Conservation (phyloP, 345 rosid genomes). For the Kernera saxatilis region DNA sequence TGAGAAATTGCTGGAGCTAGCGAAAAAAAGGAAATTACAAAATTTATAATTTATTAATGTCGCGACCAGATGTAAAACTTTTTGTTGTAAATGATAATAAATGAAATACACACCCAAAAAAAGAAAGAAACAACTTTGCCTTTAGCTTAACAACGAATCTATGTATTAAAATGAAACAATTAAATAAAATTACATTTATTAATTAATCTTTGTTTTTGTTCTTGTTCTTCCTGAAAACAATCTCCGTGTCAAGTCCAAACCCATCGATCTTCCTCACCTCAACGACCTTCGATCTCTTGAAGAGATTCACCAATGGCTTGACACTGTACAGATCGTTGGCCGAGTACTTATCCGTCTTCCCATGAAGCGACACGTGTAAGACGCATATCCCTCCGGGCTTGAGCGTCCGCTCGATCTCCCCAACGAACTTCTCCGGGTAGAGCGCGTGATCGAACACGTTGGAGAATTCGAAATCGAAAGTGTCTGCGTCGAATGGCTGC, state of each 20-base stretch:
- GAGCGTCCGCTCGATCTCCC: constrained; percentile 88
- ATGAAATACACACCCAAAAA: neutral
- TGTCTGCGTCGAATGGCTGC: constrained; percentile 64
- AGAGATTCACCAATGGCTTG: constrained; percentile 53
- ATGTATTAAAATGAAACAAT: neutral
- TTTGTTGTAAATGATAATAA: neutral
- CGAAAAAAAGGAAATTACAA: too few relatives aligned
- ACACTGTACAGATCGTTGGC: constrained; percentile 75
- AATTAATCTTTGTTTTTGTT: neutral
- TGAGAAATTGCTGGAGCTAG: too few relatives aligned
- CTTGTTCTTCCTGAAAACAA: constrained; percentile 61
- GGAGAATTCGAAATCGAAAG: constrained; percentile 85
- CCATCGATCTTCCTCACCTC: constrained; percentile 70
- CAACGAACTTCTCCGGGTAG: constrained; percentile 68
- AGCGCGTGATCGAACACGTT: constrained; percentile 98
- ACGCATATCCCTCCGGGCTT: constrained; percentile 70
- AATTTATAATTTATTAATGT: neutral
- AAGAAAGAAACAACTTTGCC: neutral
- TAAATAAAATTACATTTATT: neutral
- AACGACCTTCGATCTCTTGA: constrained; percentile 53
- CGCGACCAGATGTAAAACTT: neutral
- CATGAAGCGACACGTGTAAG: constrained; percentile 62
- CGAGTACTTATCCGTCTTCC: constrained; percentile 75
- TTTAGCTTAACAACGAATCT: neutral
- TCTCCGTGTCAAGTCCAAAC: constrained; percentile 90